Evolutionary conservation across 2,329 filamentous ascomycete species (phyloP), one percentile per base, ranked within the genome.

Genomic region (Drechslerella dactyloides): DNA sequence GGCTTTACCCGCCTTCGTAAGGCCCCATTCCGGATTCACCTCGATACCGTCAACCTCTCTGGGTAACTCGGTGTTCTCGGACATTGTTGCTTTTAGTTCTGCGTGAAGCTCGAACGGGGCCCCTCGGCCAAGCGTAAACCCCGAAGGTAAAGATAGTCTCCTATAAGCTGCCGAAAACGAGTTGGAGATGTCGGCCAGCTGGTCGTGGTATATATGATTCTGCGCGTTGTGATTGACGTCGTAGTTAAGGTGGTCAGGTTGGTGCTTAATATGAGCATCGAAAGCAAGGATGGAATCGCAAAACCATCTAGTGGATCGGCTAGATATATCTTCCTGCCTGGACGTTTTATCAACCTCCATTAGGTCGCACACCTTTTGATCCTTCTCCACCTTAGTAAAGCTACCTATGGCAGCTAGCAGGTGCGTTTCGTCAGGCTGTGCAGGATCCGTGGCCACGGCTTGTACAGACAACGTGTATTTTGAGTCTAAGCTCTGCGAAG

Each of bases 21-120:
- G 74, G 42, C 76, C 76, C 76, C 76, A 77, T 66, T 77, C 76
- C 19, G 75, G 75, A 64, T 76, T 76, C 13, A 77, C 75, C 33
- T 73, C 73, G 17, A 77, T 73, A 3, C 75, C 75, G 64, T 77
- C 75, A 27, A 76, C 74, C 50, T 65, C 53, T 7, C 51, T 33
- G 24, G 75, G 75, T 24, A 76, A 63, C 23, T 59, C 68, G 17
- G 33, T 23, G 35, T 60, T 23, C 11, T 72, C 68, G 17, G 68
- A 59, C 68, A 72, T 72, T 3, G 52, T 21, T 65, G 57, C 21
- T 24, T 62, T 53, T 3, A 24, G n/a, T 17, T 63, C 50, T 7
- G 42, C 37, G 23, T 64, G 50, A 23, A 65, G 59, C 33, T 72
- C 68, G 54, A 72, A 72, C n/a, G 68, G 68, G 10, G 68, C 68